Conservation (phyloP, 148 eudicot species). For the Chenopodium berlandieri region DNA sequence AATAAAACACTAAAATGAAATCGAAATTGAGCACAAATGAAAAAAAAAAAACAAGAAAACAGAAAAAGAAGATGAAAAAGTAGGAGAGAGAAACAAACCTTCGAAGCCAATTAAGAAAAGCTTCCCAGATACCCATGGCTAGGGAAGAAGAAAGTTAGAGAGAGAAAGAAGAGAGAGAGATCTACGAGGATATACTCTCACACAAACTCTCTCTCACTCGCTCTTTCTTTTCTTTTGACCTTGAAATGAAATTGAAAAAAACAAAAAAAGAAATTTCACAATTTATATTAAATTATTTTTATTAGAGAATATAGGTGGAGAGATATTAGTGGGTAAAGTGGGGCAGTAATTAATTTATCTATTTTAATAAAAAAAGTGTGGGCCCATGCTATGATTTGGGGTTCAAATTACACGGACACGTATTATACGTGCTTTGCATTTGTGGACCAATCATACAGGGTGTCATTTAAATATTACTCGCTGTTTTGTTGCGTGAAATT, state of each 20-base stretch:
- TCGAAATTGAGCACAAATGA: no score
- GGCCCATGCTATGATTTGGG: conserved; percentile 1
- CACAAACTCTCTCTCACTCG: neutral
- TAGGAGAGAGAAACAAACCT: conserved; percentile 15
- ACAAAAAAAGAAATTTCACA: no score
- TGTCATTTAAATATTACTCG: neutral
- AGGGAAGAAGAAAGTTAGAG: neutral
- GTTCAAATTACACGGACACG: conserved; percentile 16
- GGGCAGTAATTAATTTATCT: neutral
- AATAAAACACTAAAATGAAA: neutral
- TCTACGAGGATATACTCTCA: conserved; percentile 9
- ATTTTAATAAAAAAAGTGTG: neutral
- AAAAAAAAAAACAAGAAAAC: neutral
- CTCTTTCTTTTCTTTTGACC: conserved; percentile 10
- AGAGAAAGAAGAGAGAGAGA: conserved; percentile 19
- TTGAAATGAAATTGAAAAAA: neutral
- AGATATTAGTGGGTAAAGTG: neutral
- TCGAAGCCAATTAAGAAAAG: conserved; percentile 42
- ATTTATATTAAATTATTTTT: no score
- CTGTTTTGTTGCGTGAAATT: neutral
- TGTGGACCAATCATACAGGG: conserved; percentile 9
- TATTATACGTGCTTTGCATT: conserved; percentile 19
- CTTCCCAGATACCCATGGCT: conserved; percentile 38
- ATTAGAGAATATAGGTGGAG: neutral
- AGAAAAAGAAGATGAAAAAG: neutral